Conservation (phyloP, 306 rosid genomes). For the Casuarina cunninghamiana region DNA sequence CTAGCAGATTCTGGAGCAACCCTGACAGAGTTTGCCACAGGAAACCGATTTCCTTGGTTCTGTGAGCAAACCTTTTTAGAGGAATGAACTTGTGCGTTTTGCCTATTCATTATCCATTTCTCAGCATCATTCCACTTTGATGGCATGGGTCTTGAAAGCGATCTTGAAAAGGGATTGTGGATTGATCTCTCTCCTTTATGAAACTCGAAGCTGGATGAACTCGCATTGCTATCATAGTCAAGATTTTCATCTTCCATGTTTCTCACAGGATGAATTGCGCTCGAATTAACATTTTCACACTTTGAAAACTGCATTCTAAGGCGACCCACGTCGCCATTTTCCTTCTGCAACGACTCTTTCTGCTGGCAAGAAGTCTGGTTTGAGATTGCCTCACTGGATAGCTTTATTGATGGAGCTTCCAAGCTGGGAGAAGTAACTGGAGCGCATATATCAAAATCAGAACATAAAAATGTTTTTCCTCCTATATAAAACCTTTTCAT, state of each 20-base stretch:
- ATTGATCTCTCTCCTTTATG: slow-evolving; percentile 76
- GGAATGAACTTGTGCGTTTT: slow-evolving; percentile 40
- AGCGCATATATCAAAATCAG: slow-evolving; percentile 30
- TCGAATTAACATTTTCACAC: slow-evolving; percentile 60
- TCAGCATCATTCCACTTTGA: slow-evolving; percentile 98
- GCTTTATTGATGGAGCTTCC: slow-evolving; percentile 46
- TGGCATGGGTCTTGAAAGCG: slow-evolving; percentile 72
- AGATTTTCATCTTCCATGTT: slow-evolving; percentile 73
- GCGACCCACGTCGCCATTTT: slow-evolving; percentile 36
- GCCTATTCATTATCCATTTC: slow-evolving; percentile 90
- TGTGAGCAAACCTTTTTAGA: slow-evolving; percentile 53
- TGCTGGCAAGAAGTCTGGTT: slow-evolving; percentile 12
- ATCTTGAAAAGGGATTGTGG: slow-evolving; percentile 53
- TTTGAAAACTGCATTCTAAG: slow-evolving; percentile 47
- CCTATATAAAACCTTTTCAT: not conserved
- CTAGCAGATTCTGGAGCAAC: slow-evolving; percentile 72
- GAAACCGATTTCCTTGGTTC: slow-evolving; percentile 59
- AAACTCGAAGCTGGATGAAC: slow-evolving; percentile 98
- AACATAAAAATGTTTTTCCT: no score
- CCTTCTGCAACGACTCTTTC: slow-evolving; percentile 33
- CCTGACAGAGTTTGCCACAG: slow-evolving; percentile 53
- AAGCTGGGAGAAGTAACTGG: slow-evolving; percentile 64
- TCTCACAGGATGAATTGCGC: slow-evolving; percentile 60
- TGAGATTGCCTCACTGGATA: slow-evolving; percentile 30
- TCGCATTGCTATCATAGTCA: slow-evolving; percentile 94